Percentiles rank a stretch among this genome's conserved stretches.
These are phyloP conservation scores for Viola odorata DNA, from an alignment of 345 rosid genomes.

Conservation along the genomic window DNA sequence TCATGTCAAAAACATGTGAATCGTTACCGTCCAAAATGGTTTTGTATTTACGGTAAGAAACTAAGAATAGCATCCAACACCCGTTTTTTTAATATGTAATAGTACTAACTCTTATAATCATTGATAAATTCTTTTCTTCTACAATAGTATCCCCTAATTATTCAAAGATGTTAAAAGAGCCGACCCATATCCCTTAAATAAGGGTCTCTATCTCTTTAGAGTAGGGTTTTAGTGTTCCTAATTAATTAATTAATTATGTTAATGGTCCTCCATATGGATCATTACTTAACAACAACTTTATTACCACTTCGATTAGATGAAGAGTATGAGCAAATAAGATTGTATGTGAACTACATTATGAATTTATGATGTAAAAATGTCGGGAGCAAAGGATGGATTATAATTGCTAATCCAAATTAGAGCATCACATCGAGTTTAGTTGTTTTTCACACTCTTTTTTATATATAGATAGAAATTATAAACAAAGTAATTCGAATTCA, in stretches of 20 bases:
- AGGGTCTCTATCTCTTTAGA: slow-evolving; percentile 32
- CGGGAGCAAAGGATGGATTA: slow-evolving; percentile 24
- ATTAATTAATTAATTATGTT: not conserved
- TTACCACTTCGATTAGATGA: slow-evolving; percentile 1
- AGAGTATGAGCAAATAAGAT: slow-evolving; percentile 9
- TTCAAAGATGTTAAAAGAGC: slow-evolving; percentile 17
- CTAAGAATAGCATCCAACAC: no score
- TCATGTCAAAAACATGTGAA: no score
- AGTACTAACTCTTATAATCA: no score
- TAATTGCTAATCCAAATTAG: slow-evolving; percentile 8
- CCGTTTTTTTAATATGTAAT: no score
- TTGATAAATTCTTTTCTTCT: no score
- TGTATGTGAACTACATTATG: slow-evolving; percentile 3
- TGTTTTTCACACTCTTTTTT: no score
- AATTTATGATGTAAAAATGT: slow-evolving; percentile 22
- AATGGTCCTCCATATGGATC: slow-evolving; percentile 18
- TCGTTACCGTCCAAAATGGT: no score
- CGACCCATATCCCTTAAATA: slow-evolving; percentile 41
- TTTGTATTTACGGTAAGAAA: no score
- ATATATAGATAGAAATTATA: no score
- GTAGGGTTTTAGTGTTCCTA: slow-evolving; percentile 29
- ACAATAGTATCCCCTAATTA: no score
- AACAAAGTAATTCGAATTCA: no score
- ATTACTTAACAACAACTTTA: slow-evolving; percentile 16
- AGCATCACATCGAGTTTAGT: slow-evolving; percentile 14